A percentile compares a stretch with the other conserved stretches of the same genome.
These are phyloP conservation scores for Basidiobolus meristosporus DNA, from an alignment of 371 early-diverging fungal genomes.

Conservation along the genomic window DNA sequence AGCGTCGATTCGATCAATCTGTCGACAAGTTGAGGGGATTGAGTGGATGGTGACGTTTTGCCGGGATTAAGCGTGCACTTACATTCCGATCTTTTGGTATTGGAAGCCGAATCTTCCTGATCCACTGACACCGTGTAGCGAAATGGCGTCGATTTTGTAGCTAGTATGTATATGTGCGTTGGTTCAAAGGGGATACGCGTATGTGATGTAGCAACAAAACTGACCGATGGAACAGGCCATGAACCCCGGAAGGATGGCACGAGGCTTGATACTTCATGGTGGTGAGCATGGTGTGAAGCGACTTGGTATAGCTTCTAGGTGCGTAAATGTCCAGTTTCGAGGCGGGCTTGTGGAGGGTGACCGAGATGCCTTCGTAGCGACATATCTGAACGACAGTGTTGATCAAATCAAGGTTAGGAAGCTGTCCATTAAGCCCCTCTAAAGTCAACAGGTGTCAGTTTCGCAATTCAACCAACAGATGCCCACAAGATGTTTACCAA, in stretches of 20 bases:
- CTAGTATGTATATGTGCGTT: conserved; percentile 11
- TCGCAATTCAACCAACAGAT: neutral
- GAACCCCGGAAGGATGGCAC: conserved; percentile 46
- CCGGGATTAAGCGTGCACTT: conserved; percentile 10
- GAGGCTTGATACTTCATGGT: conserved; percentile 49
- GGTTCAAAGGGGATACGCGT: neutral
- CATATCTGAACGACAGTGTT: conserved; percentile 44
- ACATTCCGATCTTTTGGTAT: conserved; percentile 39
- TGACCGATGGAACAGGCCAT: conserved; percentile 31
- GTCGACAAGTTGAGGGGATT: no score
- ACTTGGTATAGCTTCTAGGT: conserved; percentile 12
- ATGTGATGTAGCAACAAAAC: neutral
- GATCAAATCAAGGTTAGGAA: conserved; percentile 83
- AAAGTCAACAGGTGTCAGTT: conserved; percentile 1
- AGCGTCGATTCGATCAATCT: conserved; percentile 67
- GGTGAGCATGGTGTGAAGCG: conserved; percentile 23
- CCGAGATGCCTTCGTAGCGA: conserved; percentile 20
- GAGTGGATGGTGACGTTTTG: no score
- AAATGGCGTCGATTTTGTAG: conserved; percentile 71
- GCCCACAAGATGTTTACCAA: conserved; percentile 21
- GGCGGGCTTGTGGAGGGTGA: conserved; percentile 19
- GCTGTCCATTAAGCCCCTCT: conserved; percentile 85
- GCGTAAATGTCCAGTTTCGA: conserved; percentile 2
- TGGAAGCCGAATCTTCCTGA: conserved; percentile 17
- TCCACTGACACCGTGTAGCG: conserved; percentile 35